Evolutionary conservation across 176 grass and related monocot genomes (phyloP), one percentile per base, ranked within the genome.

Genomic region (Oryza longistaminata): DNA sequence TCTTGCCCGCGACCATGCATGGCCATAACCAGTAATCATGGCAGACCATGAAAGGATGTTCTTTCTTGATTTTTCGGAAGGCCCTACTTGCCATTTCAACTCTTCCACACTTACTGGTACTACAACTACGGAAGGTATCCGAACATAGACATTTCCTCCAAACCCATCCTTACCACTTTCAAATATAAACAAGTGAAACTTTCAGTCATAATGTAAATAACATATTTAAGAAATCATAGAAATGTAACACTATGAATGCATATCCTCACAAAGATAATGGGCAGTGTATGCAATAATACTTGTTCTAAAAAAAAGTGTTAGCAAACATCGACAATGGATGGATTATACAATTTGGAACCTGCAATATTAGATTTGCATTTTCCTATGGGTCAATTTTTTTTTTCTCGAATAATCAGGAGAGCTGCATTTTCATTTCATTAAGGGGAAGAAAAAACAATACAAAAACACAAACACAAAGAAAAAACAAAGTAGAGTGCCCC

Each of bases 101-200:
- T 87, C 81, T 90, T 55, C 94, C 94, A 82, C 94, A 94, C 78
- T 97, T 97, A 85, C 92, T 87, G n/a, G 77, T 97, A 97, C 94
- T 97, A 89, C 94, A 12, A 97, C 90, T 48, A 97, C 73, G 66
- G 92, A 89, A 73, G 94, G n/a, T n/a, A n/a, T 97, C 31, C 94
- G 92, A 21, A 94, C 88, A 60, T 94, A 94, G 34, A 92, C 83
- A 88, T 97, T 85, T 81, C 85, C 90, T 94, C 92, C 75, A 97
- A 97, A 33, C 92, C 81, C 88, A 91, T 85, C 43, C 94, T 79
- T 68, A 97, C 81, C 65, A 94, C 92, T 94, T 75, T 66, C 24
- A 58, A 90, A 76, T 68, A 84, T 52, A 43, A 69, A 86, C 48
- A 68, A 84, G 45, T 29, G 16, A 78, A 68, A 46, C 26, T n/a